Evolutionary conservation across 2,329 filamentous ascomycete genomes (phyloP).

Genomic region (Colletotrichum australisinense): DNA sequence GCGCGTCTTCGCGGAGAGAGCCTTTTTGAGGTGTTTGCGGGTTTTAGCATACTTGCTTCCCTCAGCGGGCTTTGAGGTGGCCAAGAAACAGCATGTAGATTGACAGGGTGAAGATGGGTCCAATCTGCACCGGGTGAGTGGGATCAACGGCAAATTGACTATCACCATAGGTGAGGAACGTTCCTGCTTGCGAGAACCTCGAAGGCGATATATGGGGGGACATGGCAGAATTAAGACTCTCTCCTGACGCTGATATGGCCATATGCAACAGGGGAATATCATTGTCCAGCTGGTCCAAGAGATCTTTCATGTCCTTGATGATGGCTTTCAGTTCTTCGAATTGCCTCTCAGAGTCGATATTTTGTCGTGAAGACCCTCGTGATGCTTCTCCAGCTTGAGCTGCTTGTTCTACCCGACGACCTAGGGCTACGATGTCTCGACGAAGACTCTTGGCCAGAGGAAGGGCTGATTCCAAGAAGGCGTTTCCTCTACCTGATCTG

Average conservation of each 20-base stretch:
- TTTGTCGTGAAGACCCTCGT: constrained; percentile 52
- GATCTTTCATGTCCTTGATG: constrained; percentile 77
- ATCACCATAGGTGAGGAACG: constrained; percentile 88
- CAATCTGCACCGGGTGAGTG: constrained; percentile 79
- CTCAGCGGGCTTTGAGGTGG: constrained; percentile 55
- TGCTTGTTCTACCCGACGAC: constrained; percentile 77
- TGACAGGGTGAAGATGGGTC: constrained; percentile 86
- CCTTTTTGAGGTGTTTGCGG: neutral
- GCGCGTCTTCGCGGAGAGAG: constrained; percentile 42
- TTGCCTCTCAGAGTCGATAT: constrained; percentile 63
- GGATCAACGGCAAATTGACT: constrained; percentile 79
- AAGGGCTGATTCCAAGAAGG: constrained; percentile 83
- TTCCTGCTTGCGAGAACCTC: constrained; percentile 90
- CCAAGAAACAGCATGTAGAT: constrained; percentile 95
- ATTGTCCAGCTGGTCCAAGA: constrained; percentile 86
- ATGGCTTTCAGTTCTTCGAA: constrained; percentile 76
- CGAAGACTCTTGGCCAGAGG: constrained; percentile 85
- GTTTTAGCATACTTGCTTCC: neutral
- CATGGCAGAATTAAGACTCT: constrained; percentile 83
- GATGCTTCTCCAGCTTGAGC: constrained; percentile 71
- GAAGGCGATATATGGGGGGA: constrained; percentile 90
- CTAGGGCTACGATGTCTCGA: constrained; percentile 84
- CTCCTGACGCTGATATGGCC: constrained; percentile 93
- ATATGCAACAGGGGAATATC: constrained; percentile 92
- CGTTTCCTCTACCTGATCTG: constrained; percentile 65